phyloP scores from a whole-genome alignment of 2,329 filamentous ascomycete species.

The Xylariomycetidae sp. region DNA sequence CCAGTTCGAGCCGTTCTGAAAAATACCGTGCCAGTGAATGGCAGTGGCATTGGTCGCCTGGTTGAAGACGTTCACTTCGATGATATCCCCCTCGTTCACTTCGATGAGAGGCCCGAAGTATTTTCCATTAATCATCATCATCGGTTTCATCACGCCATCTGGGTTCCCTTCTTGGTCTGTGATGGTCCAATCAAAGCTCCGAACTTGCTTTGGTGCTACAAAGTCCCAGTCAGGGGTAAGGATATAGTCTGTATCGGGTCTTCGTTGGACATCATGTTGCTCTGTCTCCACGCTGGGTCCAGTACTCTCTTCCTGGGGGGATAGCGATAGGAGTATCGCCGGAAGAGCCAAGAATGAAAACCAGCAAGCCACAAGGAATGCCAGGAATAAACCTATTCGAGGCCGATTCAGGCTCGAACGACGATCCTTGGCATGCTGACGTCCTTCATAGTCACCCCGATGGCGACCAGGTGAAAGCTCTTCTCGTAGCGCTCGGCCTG shows the following conservation, averaged over 20 bases:
- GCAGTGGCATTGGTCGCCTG: slow-evolving; percentile 58
- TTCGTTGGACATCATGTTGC: slow-evolving; percentile 6
- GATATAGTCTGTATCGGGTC: slow-evolving; percentile 42
- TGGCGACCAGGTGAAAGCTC: too few species aligned
- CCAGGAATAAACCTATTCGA: too few species aligned
- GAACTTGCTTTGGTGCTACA: slow-evolving; percentile 38
- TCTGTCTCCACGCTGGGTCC: slow-evolving; percentile 1
- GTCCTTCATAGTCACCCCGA: too few species aligned
- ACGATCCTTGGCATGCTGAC: too few species aligned
- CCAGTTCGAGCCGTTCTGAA: slow-evolving; percentile 66
- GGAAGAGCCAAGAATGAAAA: slow-evolving; percentile 6
- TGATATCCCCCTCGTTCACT: slow-evolving; percentile 65
- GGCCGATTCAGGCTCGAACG: too few species aligned
- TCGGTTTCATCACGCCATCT: slow-evolving; percentile 49
- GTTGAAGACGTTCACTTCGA: slow-evolving; percentile 66
- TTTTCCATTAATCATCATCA: slow-evolving; percentile 68
- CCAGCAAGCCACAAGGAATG: slow-evolving; percentile 3
- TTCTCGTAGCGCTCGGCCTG: too few species aligned
- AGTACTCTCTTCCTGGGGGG: slow-evolving; percentile 1
- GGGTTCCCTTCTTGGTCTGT: slow-evolving; percentile 52
- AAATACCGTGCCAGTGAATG: slow-evolving; percentile 74
- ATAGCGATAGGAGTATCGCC: slow-evolving; percentile 10
- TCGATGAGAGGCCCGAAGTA: slow-evolving; percentile 70
- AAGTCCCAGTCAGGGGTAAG: slow-evolving; percentile 53
- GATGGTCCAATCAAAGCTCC: slow-evolving; percentile 57